Evolutionary conservation across 768 basidiomycete genomes (phyloP), one percentile per base, ranked within the genome.

Genomic region (Imleria badia): DNA sequence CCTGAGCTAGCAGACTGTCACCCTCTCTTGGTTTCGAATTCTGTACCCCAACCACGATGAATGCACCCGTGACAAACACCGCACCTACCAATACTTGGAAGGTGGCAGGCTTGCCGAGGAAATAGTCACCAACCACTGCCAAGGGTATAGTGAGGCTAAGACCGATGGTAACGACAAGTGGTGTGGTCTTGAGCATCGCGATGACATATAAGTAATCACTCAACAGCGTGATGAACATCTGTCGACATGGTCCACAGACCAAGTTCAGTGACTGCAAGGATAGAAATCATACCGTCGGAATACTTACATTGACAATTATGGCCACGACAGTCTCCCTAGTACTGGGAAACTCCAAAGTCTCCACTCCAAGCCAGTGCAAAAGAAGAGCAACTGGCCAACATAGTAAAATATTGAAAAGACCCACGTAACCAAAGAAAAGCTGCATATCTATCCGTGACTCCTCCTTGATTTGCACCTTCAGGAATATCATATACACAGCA

Each of bases 161-260:
- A 26, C 96, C 96, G 51, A 98, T 78, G 1, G 96, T 98, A 17
- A 90, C 95, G 19, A 97, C 91, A 13, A 95, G 75, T 1, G 95
- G 95, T 2, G 94, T 94, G 8, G 96, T 99, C 75, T 95, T 96
- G 58, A 99, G 83, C 94, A 98, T 96, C 3, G 94, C 89, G 19
- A 92, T 66, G 29, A 92, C 84, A 66, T 93, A 93, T 43, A 94
- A 67, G 66, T 88, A 96, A 72, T 97, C 94, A 55, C 89, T 91
- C 10, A 82, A 83, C 31, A 90, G 72, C 1, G 91, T 93, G 63
- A 95, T 91, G 31, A 75, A 73, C 89, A 93, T 94, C 87, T 96
- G 53, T 46, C 40, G 33, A 60, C 12, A 20, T 42, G 45, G 45
- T 42, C 33, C 23, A 17, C 26, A 26, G 4, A 40, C 17, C 26